These are phyloP conservation scores for Pharnaceum exiguum DNA, from an alignment of 148 eudicot genomes.

Conservation along the genomic window DNA sequence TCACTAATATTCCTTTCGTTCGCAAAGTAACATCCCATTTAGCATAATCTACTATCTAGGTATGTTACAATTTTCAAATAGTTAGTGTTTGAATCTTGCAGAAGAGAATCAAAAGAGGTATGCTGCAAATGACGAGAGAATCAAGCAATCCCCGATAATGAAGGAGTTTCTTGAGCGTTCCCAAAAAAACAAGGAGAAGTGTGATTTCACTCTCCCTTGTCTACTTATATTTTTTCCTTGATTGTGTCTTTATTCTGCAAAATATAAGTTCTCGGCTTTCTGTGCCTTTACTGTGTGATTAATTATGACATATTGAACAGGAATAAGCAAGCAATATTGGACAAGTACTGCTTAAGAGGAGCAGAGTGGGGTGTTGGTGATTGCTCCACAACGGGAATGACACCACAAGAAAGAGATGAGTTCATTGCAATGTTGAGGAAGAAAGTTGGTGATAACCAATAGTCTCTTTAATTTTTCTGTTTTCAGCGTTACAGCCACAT, in stretches of 20 bases:
- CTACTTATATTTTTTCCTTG: not conserved
- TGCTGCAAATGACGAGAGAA: constrained; percentile 79
- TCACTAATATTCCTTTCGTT: no score
- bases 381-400: constrained; percentile 84
- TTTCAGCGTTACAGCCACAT: no score
- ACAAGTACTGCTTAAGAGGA: constrained; percentile 88
- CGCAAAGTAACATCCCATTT: no score
- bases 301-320: constrained; percentile 24
- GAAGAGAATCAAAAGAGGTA: constrained; percentile 88
- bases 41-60: not conserved
- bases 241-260: not conserved
- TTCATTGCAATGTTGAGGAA: constrained; percentile 76
- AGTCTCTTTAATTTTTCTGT: not conserved
- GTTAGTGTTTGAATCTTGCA: constrained; percentile 30
- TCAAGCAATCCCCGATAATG: constrained; percentile 79
- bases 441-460: constrained; percentile 44
- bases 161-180: constrained; percentile 78
- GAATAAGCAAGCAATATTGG: constrained; percentile 69
- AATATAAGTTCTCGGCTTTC: not conserved
- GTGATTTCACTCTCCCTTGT: constrained; percentile 1
- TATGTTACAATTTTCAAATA: not conserved
- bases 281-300: not conserved
- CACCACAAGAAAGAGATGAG: constrained; percentile 55
- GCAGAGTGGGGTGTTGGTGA: constrained; percentile 99
- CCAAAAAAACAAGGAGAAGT: constrained; percentile 79